A percentile compares a stretch with the other conserved stretches of the same genome.
Conservation (phyloP, 106 monocot species). For the Dendrobium huoshanense region DNA sequence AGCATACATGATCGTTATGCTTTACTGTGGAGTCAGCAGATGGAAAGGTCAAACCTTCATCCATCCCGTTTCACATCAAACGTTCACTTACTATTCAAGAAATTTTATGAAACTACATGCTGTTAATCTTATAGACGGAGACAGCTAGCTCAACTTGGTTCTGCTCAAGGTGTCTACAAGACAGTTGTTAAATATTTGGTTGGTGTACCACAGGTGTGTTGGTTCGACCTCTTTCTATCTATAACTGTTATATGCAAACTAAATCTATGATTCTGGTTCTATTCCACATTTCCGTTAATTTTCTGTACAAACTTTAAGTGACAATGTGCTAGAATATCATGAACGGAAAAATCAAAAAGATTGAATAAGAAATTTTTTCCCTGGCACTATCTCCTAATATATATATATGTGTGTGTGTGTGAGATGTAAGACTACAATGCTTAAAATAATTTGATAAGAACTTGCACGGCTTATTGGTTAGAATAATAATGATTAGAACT, state of each 20-base stretch:
- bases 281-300: neutral
- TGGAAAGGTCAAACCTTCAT: constrained; percentile 69
- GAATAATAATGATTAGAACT: too few relatives aligned
- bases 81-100: neutral
- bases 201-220: constrained; percentile 90
- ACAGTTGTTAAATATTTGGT: constrained; percentile 97
- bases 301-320: neutral
- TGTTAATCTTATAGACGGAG: constrained; percentile 44
- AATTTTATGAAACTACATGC: neutral
- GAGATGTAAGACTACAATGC: too few relatives aligned
- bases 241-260: neutral
- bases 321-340: neutral
- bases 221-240: neutral
- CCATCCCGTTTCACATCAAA: neutral
- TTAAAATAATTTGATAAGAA: too few relatives aligned
- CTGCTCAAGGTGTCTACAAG: constrained; percentile 93
- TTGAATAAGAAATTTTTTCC: too few relatives aligned
- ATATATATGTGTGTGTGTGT: too few relatives aligned
- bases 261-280: neutral
- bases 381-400: too few relatives aligned
- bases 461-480: too few relatives aligned
- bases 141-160: constrained; percentile 91
- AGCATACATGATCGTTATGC: constrained; percentile 86
- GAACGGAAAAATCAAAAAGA: too few relatives aligned
- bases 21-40: constrained; percentile 93